Evolutionary conservation across 371 early-diverging fungal species (phyloP).

Genomic region (Smittium mucronatum): DNA sequence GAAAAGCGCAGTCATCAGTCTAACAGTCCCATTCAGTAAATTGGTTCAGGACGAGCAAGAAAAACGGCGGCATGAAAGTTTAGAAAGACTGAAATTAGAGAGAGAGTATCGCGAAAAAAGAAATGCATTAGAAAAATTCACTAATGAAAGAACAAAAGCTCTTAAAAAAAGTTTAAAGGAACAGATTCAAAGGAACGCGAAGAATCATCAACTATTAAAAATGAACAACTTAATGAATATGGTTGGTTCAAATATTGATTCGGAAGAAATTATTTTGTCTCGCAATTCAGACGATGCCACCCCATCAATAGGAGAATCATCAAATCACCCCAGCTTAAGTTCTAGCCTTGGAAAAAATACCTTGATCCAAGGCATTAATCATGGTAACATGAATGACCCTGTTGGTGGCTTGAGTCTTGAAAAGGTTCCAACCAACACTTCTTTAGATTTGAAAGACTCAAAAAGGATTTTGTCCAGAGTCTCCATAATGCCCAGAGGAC

Average conservation of each 20-base stretch:
- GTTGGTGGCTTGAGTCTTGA: not conserved
- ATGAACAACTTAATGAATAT: constrained; percentile 41
- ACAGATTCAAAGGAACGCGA: constrained; percentile 40
- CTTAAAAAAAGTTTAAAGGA: constrained; percentile 49
- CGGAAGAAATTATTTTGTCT: not conserved
- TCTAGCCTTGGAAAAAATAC: not conserved
- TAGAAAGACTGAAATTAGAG: constrained; percentile 55
- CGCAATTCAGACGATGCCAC: not conserved
- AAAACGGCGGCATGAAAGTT: constrained; percentile 50
- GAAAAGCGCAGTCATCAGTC: not conserved
- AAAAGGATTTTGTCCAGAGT: not conserved
- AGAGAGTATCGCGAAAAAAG: constrained; percentile 51
- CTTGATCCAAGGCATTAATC: no score
- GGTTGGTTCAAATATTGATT: constrained; percentile 14
- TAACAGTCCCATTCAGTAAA: constrained; percentile 35
- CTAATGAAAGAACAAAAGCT: constrained; percentile 50
- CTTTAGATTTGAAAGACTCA: not conserved
- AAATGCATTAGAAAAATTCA: constrained; percentile 50
- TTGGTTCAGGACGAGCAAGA: constrained; percentile 52
- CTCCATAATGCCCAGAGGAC: not conserved
- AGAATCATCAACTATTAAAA: constrained; percentile 39
- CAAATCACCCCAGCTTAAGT: not conserved
- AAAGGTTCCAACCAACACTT: not conserved
- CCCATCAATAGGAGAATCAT: not conserved
- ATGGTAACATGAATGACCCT: not conserved